Percentiles rank a stretch among this genome's conserved stretches.
Evolutionary conservation across 371 early-diverging fungal genomes (phyloP).

Genomic region (Mortierella sp.): DNA sequence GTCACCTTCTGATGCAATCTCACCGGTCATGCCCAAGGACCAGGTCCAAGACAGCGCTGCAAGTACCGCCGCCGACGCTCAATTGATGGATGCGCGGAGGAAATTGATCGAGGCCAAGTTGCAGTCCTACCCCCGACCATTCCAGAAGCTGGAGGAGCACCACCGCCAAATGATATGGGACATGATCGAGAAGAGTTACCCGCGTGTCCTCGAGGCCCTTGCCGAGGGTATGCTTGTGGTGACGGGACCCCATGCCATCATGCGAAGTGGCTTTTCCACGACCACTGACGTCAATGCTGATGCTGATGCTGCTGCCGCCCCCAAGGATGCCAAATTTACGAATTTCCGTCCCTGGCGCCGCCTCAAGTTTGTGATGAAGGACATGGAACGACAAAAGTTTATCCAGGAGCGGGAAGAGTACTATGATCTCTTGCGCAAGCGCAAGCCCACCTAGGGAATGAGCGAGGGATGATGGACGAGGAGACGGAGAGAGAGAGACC

Average conservation of each 20-base stretch:
- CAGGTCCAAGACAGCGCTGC: background rate
- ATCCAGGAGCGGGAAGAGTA: slow-evolving; percentile 31
- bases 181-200: slow-evolving; percentile 30
- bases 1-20: background rate
- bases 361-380: slow-evolving; percentile 52
- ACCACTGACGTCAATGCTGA: background rate
- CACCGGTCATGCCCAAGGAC: background rate
- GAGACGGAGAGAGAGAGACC: background rate
- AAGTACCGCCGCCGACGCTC: background rate
- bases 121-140: slow-evolving; percentile 42
- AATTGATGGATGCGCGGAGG: slow-evolving; percentile 13
- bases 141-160: slow-evolving; percentile 23
- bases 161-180: slow-evolving; percentile 46
- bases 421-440: slow-evolving; percentile 27
- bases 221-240: slow-evolving; percentile 44
- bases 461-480: no score
- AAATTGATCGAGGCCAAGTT: slow-evolving; percentile 33
- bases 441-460: slow-evolving; percentile 28
- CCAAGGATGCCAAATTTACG: background rate
- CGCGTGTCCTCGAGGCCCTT: slow-evolving; percentile 38
- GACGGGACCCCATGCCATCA: background rate
- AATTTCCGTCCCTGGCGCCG: slow-evolving; percentile 44
- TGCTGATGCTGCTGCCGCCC: background rate
- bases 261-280: background rate
- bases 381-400: slow-evolving; percentile 44